Percentiles rank a stretch among this genome's conserved stretches.
Evolutionary conservation across 2,329 filamentous ascomycete genomes (phyloP).

Genomic region (Pseudogymnoascus sp.): DNA sequence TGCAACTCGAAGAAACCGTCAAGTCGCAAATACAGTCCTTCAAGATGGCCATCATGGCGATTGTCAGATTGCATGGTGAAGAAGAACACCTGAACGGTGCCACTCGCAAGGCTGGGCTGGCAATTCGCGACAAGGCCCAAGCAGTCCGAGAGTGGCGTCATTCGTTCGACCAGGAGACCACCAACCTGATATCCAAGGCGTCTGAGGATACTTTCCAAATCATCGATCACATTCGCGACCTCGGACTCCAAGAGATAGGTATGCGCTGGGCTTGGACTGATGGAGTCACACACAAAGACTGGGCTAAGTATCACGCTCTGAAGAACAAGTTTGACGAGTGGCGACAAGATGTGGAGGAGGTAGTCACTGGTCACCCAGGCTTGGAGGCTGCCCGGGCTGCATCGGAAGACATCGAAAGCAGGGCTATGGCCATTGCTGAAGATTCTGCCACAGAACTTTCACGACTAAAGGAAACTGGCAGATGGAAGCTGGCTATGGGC

Average conservation of each 20-base stretch:
- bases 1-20: slow-evolving; percentile 62
- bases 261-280: slow-evolving; percentile 90
- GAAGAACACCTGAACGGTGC: slow-evolving; percentile 45
- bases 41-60: slow-evolving; percentile 58
- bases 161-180: slow-evolving; percentile 51
- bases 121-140: slow-evolving; percentile 59
- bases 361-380: slow-evolving; percentile 67
- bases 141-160: slow-evolving; percentile 57
- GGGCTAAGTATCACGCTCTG: slow-evolving; percentile 87
- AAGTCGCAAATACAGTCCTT: slow-evolving; percentile 57
- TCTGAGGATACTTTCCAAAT: slow-evolving; percentile 60
- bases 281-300: slow-evolving; percentile 92
- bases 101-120: slow-evolving; percentile 51
- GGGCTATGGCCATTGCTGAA: slow-evolving; percentile 74
- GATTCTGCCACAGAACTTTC: slow-evolving; percentile 72
- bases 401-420: slow-evolving; percentile 64
- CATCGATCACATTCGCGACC: slow-evolving; percentile 60
- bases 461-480: slow-evolving; percentile 73
- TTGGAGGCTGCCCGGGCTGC: slow-evolving; percentile 62
- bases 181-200: slow-evolving; percentile 49
- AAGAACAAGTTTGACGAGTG: slow-evolving; percentile 78
- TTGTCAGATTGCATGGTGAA: slow-evolving; percentile 53
- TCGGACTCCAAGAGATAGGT: slow-evolving; percentile 66
- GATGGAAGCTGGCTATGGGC: slow-evolving; percentile 71
- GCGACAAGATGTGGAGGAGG: slow-evolving; percentile 72